A percentile compares a stretch with the other conserved stretches of the same genome.
phyloP scores from a whole-genome alignment of 2,329 filamentous ascomycete genomes.

The Lasiodiplodia sp. region DNA sequence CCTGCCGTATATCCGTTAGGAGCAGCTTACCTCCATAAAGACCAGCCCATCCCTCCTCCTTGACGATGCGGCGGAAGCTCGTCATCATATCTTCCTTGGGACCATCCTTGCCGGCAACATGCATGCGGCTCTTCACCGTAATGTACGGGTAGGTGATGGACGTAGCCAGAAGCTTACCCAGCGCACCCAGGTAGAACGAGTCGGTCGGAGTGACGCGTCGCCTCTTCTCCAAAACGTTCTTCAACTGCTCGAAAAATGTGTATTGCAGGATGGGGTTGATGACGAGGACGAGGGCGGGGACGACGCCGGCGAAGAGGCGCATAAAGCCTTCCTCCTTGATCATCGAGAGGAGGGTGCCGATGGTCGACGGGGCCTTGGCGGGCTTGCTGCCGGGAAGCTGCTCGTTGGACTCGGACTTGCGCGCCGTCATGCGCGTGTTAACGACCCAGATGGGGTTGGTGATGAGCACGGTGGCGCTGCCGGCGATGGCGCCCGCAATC shows the following conservation, averaged over 20 bases:
- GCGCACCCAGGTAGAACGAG: constrained; percentile 87
- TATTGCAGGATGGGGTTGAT: constrained; percentile 99
- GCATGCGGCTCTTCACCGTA: constrained; percentile 97
- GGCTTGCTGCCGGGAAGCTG: constrained; percentile 50
- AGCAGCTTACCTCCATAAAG: constrained; percentile 81
- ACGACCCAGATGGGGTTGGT: constrained; percentile 99
- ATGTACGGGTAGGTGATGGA: constrained; percentile 97
- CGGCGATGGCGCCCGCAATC: constrained; percentile 92
- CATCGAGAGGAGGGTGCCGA: constrained; percentile 81
- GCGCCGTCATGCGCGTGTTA: constrained; percentile 97
- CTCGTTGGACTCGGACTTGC: constrained; percentile 66
- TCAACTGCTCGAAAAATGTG: constrained; percentile 97
- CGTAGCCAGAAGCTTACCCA: constrained; percentile 95
- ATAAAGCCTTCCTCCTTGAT: constrained; percentile 82
- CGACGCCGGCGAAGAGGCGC: constrained; percentile 88
- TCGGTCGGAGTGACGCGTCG: constrained; percentile 81
- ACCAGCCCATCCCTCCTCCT: constrained; percentile 88
- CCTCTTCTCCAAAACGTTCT: constrained; percentile 83
- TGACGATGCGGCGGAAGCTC: constrained; percentile 79
- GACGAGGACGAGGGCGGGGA: constrained; percentile 91
- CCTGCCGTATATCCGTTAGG: constrained; percentile 31
- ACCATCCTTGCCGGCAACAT: constrained; percentile 81
- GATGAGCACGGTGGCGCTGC: constrained; percentile 90
- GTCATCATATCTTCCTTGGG: constrained; percentile 81
- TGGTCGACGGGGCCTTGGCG: constrained; percentile 71